Evolutionary conservation across 257 asterid genomes (phyloP).

Genomic region (Petrea volubilis): DNA sequence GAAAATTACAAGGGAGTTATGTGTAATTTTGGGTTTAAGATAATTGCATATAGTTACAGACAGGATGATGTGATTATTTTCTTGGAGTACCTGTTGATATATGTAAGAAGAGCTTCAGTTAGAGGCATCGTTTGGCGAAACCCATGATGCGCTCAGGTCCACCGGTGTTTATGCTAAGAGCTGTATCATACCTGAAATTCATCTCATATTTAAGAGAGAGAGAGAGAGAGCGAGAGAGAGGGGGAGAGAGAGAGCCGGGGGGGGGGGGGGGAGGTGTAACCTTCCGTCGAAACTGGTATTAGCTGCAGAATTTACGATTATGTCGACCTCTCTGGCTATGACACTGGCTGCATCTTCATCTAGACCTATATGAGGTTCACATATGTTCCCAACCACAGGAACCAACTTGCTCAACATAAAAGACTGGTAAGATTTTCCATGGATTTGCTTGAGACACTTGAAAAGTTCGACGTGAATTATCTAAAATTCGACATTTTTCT

Average conservation of each 20-base stretch:
- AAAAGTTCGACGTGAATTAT: conserved; percentile 69
- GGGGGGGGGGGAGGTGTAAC: no score
- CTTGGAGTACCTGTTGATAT: conserved; percentile 93
- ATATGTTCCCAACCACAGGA: conserved; percentile 80
- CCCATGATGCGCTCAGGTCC: conserved; percentile 78
- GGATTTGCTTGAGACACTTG: conserved; percentile 68
- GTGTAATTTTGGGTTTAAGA: no score
- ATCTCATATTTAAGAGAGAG: background rate
- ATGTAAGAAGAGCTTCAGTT: conserved; percentile 72
- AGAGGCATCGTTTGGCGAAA: conserved; percentile 74
- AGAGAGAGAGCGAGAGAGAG: no score
- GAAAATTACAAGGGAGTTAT: no score
- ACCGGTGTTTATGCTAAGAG: conserved; percentile 77
- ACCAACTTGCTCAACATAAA: conserved; percentile 85
- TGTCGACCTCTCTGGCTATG: conserved; percentile 62
- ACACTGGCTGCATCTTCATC: conserved; percentile 55
- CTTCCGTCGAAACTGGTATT: conserved; percentile 91
- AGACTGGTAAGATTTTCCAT: conserved; percentile 73
- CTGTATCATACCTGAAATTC: conserved; percentile 72
- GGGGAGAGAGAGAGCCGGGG: no score
- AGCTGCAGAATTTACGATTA: conserved; percentile 88
- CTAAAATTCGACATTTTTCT: conserved; percentile 26
- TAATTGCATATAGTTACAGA: no score
- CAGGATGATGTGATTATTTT: no score
- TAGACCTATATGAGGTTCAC: conserved; percentile 68